These are phyloP conservation scores for Uncinocarpus reesii DNA, from an alignment of 2,329 filamentous ascomycete species.

Conservation along the genomic window DNA sequence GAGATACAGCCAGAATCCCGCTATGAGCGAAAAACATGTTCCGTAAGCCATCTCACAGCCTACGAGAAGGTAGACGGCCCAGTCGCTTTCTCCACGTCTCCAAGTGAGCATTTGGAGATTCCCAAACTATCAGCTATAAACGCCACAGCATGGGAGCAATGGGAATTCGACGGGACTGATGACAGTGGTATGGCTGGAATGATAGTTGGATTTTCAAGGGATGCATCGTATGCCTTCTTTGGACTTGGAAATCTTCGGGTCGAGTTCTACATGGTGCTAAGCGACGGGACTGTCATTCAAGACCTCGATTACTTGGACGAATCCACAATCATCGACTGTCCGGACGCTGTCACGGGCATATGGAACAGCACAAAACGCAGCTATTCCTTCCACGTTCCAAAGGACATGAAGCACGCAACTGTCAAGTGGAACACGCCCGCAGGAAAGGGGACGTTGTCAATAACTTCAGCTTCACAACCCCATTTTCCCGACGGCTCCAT, in stretches of 20 bases:
- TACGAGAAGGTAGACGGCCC: conserved; percentile 7
- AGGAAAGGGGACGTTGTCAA: conserved; percentile 14
- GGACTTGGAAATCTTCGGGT: conserved; percentile 24
- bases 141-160: conserved; percentile 23
- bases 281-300: conserved; percentile 19
- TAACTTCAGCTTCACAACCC: conserved; percentile 16
- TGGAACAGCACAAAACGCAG: conserved; percentile 12
- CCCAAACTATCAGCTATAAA: conserved; percentile 22
- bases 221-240: conserved; percentile 24
- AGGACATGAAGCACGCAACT: conserved; percentile 16
- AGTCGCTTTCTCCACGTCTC: background rate
- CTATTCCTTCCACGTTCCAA: conserved; percentile 15
- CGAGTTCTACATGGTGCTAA: conserved; percentile 20
- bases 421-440: conserved; percentile 6
- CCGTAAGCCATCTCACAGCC: conserved; percentile 5
- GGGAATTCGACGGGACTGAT: conserved; percentile 25
- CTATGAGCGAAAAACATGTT: background rate
- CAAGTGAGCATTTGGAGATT: conserved; percentile 12
- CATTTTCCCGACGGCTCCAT: conserved; percentile 15
- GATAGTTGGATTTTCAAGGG: conserved; percentile 25
- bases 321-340: conserved; percentile 20
- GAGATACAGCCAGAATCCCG: background rate
- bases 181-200: conserved; percentile 20
- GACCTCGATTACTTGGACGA: conserved; percentile 21
- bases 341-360: conserved; percentile 6